Evolutionary conservation across 73 alveolate genomes (phyloP), one percentile per base, ranked within the genome.

Genomic region (Paramecium octaurelia): DNA sequence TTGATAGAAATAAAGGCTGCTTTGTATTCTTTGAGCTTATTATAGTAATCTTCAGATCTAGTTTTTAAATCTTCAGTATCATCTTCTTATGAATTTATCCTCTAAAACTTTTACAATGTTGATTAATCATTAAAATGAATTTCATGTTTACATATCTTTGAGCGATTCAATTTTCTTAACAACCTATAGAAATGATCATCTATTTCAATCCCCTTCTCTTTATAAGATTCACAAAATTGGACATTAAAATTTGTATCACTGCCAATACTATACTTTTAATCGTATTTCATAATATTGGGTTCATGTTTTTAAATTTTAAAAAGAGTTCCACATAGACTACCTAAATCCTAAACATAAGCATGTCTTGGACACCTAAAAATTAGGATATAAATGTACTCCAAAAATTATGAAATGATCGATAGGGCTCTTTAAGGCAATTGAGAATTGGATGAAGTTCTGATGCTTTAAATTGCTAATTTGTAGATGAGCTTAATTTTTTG

Each of bases 221-320:
- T 75, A 23, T 12, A 38, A 14, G 64, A 9, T 35, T 75, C 58
- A 75, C 68, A 38, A 42, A n/a, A 16, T n/a, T 16, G 9, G 3
- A 89, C 77, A 20, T 44, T 77, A 59, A 89, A 89, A n/a, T 54
- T 11, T 50, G 94, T 70, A 20, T 89, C 94, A 24, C 92, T 83
- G 4, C 94, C 94, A 31, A 89, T 89, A 18, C 50, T 58, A 46
- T 44, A 89, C 18, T 58, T 60, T 31, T 89, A 48, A 44, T 73
- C 92, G 16, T 23, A 43, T 71, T 89, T 68, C 58, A 71, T 44
- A 12, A 73, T 34, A 12, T 59, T 38, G 4, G 94, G 88, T 18
- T 44, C 57, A 7, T 44, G 40, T 46, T 54, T 70, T 16, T 23
- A 35, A 6, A 89, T 54, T 57, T 71, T 89, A 46, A 89, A 42